Evolutionary conservation across 1,284 basidiomycete species (phyloP).

Genomic region (Rhodotorula sp.): DNA sequence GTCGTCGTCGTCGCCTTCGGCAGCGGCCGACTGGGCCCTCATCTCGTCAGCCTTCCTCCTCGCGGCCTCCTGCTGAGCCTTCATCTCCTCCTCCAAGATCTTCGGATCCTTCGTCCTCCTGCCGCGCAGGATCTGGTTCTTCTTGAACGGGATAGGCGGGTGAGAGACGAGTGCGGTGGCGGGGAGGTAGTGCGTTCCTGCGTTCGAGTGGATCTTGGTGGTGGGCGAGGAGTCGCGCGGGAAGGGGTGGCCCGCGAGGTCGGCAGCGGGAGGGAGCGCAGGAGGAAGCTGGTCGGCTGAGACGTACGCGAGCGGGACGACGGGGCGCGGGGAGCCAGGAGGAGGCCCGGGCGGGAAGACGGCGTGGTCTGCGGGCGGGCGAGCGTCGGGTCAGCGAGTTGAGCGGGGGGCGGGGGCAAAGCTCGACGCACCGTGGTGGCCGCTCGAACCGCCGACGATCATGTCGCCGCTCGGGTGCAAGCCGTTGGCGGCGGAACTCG

Average conservation of each 20-base stretch:
- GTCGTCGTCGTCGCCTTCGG: neutral
- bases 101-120: constrained; percentile 13
- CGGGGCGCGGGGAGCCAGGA: neutral
- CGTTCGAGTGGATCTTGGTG: neutral
- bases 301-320: neutral
- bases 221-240: neutral
- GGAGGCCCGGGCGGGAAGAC: too few relatives aligned
- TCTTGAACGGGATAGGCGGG: constrained; percentile 29
- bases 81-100: constrained; percentile 10
- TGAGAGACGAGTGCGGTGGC: constrained; percentile 17
- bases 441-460: constrained; percentile 7
- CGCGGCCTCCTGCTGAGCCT: neutral
- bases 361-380: too few relatives aligned
- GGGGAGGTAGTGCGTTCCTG: constrained; percentile 16
- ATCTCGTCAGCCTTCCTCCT: neutral
- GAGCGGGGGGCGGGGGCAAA: too few relatives aligned
- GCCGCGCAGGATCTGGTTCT: constrained; percentile 33
- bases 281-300: constrained; percentile 1
- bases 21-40: neutral
- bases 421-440: neutral
- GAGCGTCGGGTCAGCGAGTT: too few relatives aligned
- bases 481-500: too few relatives aligned
- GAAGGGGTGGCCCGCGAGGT: constrained; percentile 13
- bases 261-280: neutral
- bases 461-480: neutral